Evolutionary conservation across 225 moss, liverwort and hornwort species (phyloP).

Genomic region (Pseudoscleropodium purum): DNA sequence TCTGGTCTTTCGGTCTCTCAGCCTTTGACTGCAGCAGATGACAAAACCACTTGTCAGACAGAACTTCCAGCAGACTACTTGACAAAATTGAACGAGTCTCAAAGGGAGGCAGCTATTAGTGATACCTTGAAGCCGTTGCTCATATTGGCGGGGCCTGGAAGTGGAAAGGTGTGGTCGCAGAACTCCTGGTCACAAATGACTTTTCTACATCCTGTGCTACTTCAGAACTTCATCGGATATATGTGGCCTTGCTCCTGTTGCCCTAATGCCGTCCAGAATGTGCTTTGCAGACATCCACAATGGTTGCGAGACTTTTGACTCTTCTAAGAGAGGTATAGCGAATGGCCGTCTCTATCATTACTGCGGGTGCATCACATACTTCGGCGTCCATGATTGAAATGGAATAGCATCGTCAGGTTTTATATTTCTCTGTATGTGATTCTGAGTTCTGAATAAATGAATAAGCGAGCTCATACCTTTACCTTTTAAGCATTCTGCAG

Average conservation of each 20-base stretch:
- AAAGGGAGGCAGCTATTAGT: slow-evolving; percentile 71
- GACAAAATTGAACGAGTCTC: slow-evolving; percentile 59
- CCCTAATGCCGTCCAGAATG: not conserved
- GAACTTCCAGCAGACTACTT: slow-evolving; percentile 39
- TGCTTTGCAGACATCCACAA: slow-evolving; percentile 52
- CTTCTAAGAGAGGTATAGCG: slow-evolving; percentile 37
- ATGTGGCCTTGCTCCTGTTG: not conserved
- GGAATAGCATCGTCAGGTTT: not conserved
- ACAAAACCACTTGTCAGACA: slow-evolving; percentile 4
- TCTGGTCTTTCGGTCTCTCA: not conserved
- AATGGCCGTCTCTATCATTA: not conserved
- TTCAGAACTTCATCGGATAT: not conserved
- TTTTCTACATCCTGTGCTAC: not conserved
- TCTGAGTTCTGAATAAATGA: not conserved
- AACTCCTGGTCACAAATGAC: not conserved
- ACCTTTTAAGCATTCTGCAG: slow-evolving; percentile 19
- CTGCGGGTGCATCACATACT: not conserved
- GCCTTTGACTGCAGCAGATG: slow-evolving; percentile 1
- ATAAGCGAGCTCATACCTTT: not conserved
- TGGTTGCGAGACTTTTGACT: slow-evolving; percentile 50
- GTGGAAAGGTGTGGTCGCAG: slow-evolving; percentile 68
- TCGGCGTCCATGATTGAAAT: not conserved
- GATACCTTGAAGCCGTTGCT: slow-evolving; percentile 72
- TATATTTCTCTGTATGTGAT: not conserved
- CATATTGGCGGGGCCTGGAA: slow-evolving; percentile 90